phyloP scores from a whole-genome alignment of 2,329 filamentous ascomycete species.

The Aspergillus ibericus region DNA sequence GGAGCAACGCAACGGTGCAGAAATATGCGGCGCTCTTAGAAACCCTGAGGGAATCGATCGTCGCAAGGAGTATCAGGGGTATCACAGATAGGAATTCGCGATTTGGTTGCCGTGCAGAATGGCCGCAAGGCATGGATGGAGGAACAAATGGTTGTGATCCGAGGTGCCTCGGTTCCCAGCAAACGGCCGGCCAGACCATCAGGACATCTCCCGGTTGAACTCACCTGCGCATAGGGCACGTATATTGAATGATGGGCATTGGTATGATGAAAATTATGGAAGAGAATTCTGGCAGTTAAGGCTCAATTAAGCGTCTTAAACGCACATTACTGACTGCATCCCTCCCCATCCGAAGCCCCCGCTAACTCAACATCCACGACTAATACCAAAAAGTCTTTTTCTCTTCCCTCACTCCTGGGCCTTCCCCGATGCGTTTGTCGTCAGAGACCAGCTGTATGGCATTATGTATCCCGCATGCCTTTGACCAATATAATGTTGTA shows the following conservation, averaged over 20 bases:
- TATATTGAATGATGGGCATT: background rate
- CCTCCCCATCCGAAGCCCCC: background rate
- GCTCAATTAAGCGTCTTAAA: conserved; percentile 10
- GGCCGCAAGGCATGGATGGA: background rate
- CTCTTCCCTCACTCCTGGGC: background rate
- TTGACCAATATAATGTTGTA: background rate
- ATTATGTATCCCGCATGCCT: background rate
- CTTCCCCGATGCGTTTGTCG: background rate
- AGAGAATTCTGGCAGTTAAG: background rate
- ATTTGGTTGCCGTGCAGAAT: background rate
- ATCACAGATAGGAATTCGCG: background rate
- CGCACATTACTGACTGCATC: conserved; percentile 5
- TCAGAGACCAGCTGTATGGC: background rate
- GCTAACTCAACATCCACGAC: background rate
- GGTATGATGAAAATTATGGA: background rate
- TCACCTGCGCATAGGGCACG: too few species aligned
- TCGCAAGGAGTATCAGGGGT: background rate
- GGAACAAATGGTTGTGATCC: background rate
- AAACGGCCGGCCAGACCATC: background rate
- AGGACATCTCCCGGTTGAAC: too few species aligned
- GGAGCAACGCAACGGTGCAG: background rate
- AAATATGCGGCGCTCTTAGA: background rate
- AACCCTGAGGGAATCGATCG: background rate
- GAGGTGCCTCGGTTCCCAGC: conserved; percentile 1
- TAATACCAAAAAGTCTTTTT: background rate